Base-by-base conservation (phyloP, 2,329 filamentous ascomycete species). In the Sporothrix phasma region DNA sequence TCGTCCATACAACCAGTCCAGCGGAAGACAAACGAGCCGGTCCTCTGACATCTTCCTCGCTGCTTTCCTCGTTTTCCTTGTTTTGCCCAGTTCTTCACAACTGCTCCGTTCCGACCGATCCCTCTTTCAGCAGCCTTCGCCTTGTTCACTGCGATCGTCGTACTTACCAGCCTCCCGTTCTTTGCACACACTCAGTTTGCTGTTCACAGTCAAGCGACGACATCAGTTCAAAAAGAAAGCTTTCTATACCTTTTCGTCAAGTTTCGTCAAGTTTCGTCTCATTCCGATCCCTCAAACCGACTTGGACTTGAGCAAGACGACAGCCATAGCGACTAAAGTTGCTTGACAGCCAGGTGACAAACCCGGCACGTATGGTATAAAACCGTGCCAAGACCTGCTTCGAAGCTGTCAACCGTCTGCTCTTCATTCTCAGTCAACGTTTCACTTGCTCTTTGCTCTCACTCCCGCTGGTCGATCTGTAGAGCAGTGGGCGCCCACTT, bases 311-410 rank as follows among this genome's bases (percentile, higher is more conserved):
- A 63, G 41, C 17, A 39, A n/a, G 49, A 34, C 31, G 29, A 64
- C 17, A 61, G 26, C 45, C 37, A 8, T 41, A 37, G 13, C 53
- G 56, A 26, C 19, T 46, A 51, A n/a, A 29, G 11, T 19, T 41
- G 60, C 46, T 62, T 61, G 31, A 61, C 59, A 49, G n/a, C 59
- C 11, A 47, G 24, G 59, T 24, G 8, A 62, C 45, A 51, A 22
- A 41, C 22, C 19, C 60, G 31, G 45, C 45, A 62, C 46, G 10
- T 29, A 37, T 31, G n/a, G 11, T 41, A 51, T 51, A 51, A 39
- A 51, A 41, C 45, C 46, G 45, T 61, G 60, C 60, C 60, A 62
- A 62, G 56, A 65, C 45, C 29, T 62, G 26, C 26, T 37, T 46
- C 49, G 60, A 51, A 17, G 5, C 53, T 43, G 37, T 58, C 53